Base-by-base conservation (phyloP, 768 basidiomycete species). In the Pleurotus tuber-regium region DNA sequence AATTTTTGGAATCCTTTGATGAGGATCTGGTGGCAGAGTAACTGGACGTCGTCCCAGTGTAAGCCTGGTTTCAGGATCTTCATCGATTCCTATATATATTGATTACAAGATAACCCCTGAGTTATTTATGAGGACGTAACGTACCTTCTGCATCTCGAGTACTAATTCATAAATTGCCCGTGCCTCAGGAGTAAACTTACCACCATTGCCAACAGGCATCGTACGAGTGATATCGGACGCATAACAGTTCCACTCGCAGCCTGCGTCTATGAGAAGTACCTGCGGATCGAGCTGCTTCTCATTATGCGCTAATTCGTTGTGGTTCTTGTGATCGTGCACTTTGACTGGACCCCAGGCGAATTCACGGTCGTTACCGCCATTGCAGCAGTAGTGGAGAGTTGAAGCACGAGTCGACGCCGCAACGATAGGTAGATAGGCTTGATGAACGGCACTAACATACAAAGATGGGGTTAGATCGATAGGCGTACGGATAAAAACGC, bases 341-440 rank as follows among this genome's bases (percentile, higher is more conserved):
- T 71, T 63, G 16, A 87, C 70, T 4, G 91, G 91, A 2, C 89
- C 89, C 90, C 89, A 92, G 1, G 87, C 84, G 62, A 92, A 91
- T 40, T 84, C 86, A 52, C 79, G 80, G 63, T 94, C 90, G 61
- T 96, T 97, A 52, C 79, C 80, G 63, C 94, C 90, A 61, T 96
- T 97, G 71, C 92, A 94, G 61, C 93, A 93, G 67, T 98, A 98
- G 62, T 98, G 95, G 3, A 98, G 73, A 0, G 92, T 97, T 1
- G 92, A 86, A 3, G 94, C 93, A 16, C 92, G 80, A 2, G 82
- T 82, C 0, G 92, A 87, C 0, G 88, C 86, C 1, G 96, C 96
- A 2, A 94, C 89, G 48, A 97, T 97, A 1, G 96, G 94, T 5
- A 90, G 76, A 67, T 98, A 98, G 0, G 94, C 92, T 69, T 95